Conservation (phyloP, 352 stramenopile species). For the Phytopythium helicoides region DNA sequence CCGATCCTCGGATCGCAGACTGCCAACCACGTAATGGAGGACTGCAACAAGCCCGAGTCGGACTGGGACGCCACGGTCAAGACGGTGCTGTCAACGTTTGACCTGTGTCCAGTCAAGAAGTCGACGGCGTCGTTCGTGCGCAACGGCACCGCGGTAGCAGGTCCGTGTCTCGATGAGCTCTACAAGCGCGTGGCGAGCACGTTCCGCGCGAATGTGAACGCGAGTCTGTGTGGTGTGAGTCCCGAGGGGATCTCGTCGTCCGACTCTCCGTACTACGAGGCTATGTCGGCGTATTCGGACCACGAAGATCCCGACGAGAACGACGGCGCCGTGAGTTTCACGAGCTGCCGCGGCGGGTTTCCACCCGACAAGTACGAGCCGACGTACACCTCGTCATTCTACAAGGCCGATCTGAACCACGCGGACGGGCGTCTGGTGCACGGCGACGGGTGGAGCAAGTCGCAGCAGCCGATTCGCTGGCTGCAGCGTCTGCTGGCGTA, state of each 20-base stretch:
- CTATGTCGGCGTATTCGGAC: slow-evolving; percentile 13
- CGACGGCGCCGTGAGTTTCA: slow-evolving; percentile 36
- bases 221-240: slow-evolving; percentile 35
- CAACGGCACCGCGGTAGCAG: slow-evolving; percentile 6
- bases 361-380: slow-evolving; percentile 6
- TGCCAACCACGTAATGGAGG: slow-evolving; percentile 15
- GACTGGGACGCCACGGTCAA: slow-evolving; percentile 3
- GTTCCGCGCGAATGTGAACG: slow-evolving; percentile 16
- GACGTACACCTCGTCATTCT: slow-evolving; percentile 22
- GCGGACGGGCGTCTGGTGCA: slow-evolving; percentile 23
- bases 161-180: slow-evolving; percentile 14
- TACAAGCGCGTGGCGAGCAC: slow-evolving; percentile 14
- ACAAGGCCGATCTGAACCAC: slow-evolving; percentile 32
- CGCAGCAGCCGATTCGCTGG: slow-evolving; percentile 21
- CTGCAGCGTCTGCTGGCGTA: slow-evolving; percentile 11
- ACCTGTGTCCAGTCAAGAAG: slow-evolving; percentile 22
- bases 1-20: slow-evolving; percentile 26
- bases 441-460: slow-evolving; percentile 19
- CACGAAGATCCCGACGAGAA: slow-evolving; percentile 16
- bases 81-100: slow-evolving; percentile 13
- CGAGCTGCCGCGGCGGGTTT: slow-evolving; percentile 21
- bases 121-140: slow-evolving; percentile 25
- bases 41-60: slow-evolving; percentile 10
- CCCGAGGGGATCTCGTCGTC: slow-evolving; percentile 19
- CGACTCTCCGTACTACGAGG: slow-evolving; percentile 13